phyloP scores from a whole-genome alignment of 2,329 filamentous ascomycete genomes.

The Cercospora canescens region DNA sequence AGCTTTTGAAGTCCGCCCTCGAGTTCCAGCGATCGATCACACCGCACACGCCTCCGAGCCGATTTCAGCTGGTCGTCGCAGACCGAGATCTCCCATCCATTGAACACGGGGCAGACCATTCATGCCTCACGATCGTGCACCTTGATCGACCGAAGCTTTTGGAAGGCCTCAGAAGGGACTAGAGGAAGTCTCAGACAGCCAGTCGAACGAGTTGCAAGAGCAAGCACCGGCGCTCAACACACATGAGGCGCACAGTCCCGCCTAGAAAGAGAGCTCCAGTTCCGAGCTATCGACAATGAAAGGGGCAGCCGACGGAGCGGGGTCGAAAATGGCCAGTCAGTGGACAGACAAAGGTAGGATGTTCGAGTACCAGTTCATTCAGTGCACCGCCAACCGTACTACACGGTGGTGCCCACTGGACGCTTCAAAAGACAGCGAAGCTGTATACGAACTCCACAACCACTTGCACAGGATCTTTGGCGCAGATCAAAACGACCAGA shows the following conservation, averaged over 20 bases:
- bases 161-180: background rate
- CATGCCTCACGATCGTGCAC: background rate
- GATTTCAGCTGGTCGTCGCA: background rate
- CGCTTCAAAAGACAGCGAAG: background rate
- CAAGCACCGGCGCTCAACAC: background rate
- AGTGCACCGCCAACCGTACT: background rate
- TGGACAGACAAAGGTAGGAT: background rate
- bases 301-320: background rate
- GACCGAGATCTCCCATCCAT: too few relatives aligned
- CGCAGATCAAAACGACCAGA: background rate
- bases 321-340: background rate
- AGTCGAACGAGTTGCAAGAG: background rate
- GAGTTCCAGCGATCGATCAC: background rate
- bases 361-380: background rate
- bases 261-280: background rate
- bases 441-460: background rate
- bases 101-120: too few relatives aligned
- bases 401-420: background rate
- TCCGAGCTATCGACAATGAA: background rate
- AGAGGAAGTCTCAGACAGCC: background rate
- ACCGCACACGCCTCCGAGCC: background rate
- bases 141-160: background rate
- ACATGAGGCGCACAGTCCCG: background rate
- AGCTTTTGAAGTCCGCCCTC: background rate
- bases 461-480: background rate